Percentiles rank a stretch among this genome's conserved stretches.
phyloP scores from a whole-genome alignment of 1,284 basidiomycete genomes.

The Microbotryomycetes sp. region DNA sequence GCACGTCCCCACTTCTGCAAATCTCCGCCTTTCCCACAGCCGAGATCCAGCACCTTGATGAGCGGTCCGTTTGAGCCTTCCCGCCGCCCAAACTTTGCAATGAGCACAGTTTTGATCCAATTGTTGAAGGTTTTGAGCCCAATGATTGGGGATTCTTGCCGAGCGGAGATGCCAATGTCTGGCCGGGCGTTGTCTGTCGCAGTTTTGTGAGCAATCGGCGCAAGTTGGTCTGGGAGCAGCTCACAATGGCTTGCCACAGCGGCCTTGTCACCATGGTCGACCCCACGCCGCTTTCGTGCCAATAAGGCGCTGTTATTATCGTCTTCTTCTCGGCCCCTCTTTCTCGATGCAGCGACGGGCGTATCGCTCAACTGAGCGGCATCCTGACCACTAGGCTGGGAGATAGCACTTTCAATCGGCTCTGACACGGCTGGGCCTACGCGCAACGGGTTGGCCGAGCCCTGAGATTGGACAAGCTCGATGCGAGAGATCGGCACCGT shows the following conservation, averaged over 20 bases:
- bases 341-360: too few relatives aligned
- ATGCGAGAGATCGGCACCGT: constrained; percentile 23
- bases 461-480: constrained; percentile 23
- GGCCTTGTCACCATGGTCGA: constrained; percentile 7
- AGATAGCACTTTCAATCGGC: too few relatives aligned
- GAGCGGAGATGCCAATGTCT: constrained; percentile 76
- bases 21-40: constrained; percentile 97
- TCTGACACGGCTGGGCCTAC: too few relatives aligned
- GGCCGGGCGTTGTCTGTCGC: constrained; percentile 68
- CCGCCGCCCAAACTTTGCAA: constrained; percentile 62
- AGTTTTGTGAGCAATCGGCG: not conserved
- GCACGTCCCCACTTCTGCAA: constrained; percentile 92
- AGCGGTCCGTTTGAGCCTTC: constrained; percentile 47
- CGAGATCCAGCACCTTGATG: constrained; percentile 86
- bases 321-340: too few relatives aligned
- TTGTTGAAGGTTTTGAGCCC: constrained; percentile 98
- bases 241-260: constrained; percentile 26
- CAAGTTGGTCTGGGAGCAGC: not conserved
- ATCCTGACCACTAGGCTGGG: too few relatives aligned
- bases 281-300: constrained; percentile 4
- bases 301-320: not conserved
- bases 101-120: constrained; percentile 95
- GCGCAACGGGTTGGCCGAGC: constrained; percentile 19
- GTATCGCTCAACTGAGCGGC: too few relatives aligned
- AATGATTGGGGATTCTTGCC: constrained; percentile 88